phyloP scores from a whole-genome alignment of 2,329 filamentous ascomycete genomes.

The Penicillium griseofulvum region DNA sequence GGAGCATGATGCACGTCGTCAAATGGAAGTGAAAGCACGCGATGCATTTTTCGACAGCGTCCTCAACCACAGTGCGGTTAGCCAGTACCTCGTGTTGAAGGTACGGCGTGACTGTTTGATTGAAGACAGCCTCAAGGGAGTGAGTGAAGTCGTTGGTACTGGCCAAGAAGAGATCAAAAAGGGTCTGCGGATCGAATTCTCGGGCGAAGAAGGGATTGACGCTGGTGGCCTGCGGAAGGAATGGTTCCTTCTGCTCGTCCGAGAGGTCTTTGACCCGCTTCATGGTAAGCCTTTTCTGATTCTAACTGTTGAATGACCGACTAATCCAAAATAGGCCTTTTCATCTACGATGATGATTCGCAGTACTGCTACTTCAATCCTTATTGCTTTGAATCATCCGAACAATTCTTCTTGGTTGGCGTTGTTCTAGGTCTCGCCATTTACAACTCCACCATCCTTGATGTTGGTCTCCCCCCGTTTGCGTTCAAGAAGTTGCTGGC shows the following conservation, averaged over 20 bases:
- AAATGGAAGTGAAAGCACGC: conserved; percentile 84
- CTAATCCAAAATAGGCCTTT: conserved; percentile 63
- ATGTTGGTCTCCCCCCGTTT: conserved; percentile 83
- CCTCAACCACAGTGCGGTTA: conserved; percentile 68
- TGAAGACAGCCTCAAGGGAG: conserved; percentile 79
- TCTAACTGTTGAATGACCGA: conserved; percentile 1
- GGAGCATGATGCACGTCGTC: conserved; percentile 80
- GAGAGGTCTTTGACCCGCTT: conserved; percentile 87
- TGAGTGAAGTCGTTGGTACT: conserved; percentile 79
- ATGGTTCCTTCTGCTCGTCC: conserved; percentile 85
- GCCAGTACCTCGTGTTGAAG: conserved; percentile 73
- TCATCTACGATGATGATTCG: conserved; percentile 87
- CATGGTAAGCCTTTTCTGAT: conserved; percentile 61
- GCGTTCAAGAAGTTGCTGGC: conserved; percentile 83
- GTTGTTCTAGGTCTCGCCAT: conserved; percentile 86
- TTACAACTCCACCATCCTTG: conserved; percentile 91
- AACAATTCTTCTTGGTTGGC: conserved; percentile 88
- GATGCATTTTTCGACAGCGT: conserved; percentile 92
- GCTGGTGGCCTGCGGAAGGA: conserved; percentile 87
- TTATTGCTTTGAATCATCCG: conserved; percentile 81
- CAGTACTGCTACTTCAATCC: conserved; percentile 92
- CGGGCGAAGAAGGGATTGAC: conserved; percentile 87
- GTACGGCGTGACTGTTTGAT: conserved; percentile 82
- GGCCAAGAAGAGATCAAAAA: conserved; percentile 87
- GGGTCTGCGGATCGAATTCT: conserved; percentile 78